Base-by-base conservation (phyloP, 495 filamentous ascomycete genomes). In the Lophium mytilinum region DNA sequence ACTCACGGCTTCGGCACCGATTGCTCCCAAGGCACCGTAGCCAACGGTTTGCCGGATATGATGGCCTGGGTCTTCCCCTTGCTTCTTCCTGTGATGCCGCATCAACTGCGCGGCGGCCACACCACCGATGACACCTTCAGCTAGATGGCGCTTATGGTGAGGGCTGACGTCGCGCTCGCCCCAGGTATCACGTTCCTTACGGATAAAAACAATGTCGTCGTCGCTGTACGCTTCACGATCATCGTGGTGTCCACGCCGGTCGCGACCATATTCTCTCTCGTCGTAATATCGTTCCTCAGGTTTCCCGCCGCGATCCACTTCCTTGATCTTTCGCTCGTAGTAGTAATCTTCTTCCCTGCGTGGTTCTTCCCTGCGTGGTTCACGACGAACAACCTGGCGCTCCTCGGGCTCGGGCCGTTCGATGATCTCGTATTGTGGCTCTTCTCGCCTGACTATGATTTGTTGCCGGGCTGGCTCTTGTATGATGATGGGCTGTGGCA, bases 121-220 rank as follows among this genome's bases (percentile, higher is more conserved):
- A 12, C 89, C 90, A 46, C 88, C 86, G 36, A 92, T 72, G 21
- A 88, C 89, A 37, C 90, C 90, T 73, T 92, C 89, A 21, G 87
- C 89, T n/a, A 95, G 68, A 69, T 94, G 88, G 35, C 86, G 86
- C 64, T 81, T 80, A 67, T 83, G 86, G 67, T 89, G 83, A 14
- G 78, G 78, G 63, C 78, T 79, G 0, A 79, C 75, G 51, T 80
- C 82, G 56, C 83, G 82, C 9, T 24, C 45, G 33, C 59, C 61
- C 53, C 65, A 62, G 33, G 55, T 63, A 45, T 68, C 66, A 19
- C 68, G 62, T 37, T 68, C 79, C 65, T 77, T 79, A 56, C 73
- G 76, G 49, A 83, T 69, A 59, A 79, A 82, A 48, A 82, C 79
- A 67, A 80, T 76, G 68, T 82, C 83, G 53, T 87, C 84, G 60